Conservation (phyloP, 352 stramenopile genomes). For the Globisporangium lucens region DNA sequence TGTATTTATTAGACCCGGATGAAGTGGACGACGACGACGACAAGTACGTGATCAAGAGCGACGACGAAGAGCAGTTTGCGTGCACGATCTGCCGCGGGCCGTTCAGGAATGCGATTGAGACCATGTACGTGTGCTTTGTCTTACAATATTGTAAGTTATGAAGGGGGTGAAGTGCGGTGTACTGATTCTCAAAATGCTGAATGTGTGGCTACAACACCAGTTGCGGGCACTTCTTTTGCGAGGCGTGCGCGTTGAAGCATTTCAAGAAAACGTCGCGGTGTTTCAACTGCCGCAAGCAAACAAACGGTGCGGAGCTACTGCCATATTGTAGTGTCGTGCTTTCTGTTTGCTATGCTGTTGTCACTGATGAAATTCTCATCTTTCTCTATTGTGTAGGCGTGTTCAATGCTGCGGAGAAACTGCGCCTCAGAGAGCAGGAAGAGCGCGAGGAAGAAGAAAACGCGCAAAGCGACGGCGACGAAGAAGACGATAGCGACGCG, state of each 20-base stretch:
- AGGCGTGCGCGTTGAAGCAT: slow-evolving; percentile 89
- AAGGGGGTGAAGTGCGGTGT: background rate
- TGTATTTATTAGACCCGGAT: slow-evolving; percentile 22
- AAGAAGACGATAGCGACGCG: background rate
- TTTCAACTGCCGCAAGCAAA: slow-evolving; percentile 94
- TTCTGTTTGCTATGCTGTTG: too few relatives aligned
- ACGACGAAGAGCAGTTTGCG: slow-evolving; percentile 88
- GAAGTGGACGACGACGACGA: slow-evolving; percentile 65
- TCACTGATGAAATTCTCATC: background rate
- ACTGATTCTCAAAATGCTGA: background rate
- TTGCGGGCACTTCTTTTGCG: slow-evolving; percentile 97
- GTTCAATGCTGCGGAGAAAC: slow-evolving; percentile 88
- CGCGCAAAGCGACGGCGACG: slow-evolving; percentile 14
- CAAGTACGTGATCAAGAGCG: slow-evolving; percentile 61
- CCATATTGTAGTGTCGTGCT: too few relatives aligned
- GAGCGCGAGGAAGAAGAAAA: slow-evolving; percentile 19
- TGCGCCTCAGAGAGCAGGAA: slow-evolving; percentile 49
- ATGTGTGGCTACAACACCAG: slow-evolving; percentile 18
- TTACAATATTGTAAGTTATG: too few relatives aligned
- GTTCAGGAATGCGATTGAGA: slow-evolving; percentile 95
- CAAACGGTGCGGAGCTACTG: slow-evolving; percentile 52
- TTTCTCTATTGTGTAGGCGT: slow-evolving; percentile 36
- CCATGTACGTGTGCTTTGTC: slow-evolving; percentile 39
- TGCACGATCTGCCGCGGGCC: slow-evolving; percentile 94
- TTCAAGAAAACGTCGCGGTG: slow-evolving; percentile 85